Conservation (phyloP, 2,329 filamentous ascomycete species). For the Dactylonectria macrodidyma region DNA sequence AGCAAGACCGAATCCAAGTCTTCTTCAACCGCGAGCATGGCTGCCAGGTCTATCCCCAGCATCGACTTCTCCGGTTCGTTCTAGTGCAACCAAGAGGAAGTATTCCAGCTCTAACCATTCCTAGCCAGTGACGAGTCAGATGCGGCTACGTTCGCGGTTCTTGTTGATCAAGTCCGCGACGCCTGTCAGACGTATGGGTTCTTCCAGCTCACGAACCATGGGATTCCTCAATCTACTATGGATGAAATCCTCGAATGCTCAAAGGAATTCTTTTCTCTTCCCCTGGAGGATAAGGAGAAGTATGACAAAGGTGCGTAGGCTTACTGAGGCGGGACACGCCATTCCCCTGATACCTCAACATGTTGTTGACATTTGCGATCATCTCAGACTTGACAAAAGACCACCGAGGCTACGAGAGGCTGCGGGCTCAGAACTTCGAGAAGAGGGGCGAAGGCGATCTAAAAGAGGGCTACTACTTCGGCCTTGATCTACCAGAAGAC, state of each 20-base stretch:
- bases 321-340: too few species aligned
- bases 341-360: neutral
- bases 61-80: conserved; percentile 27
- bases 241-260: conserved; percentile 16
- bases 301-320: conserved; percentile 18
- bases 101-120: neutral
- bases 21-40: neutral
- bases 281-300: conserved; percentile 19
- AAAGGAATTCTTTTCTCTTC: conserved; percentile 17
- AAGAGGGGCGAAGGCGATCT: conserved; percentile 27
- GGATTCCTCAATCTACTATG: conserved; percentile 20
- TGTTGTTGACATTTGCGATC: neutral
- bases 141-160: neutral
- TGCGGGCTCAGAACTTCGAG: conserved; percentile 32
- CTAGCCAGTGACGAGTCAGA: neutral
- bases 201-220: conserved; percentile 28
- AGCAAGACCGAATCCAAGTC: too few species aligned
- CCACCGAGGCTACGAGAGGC: conserved; percentile 27
- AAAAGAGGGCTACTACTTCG: conserved; percentile 29
- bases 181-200: conserved; percentile 28
- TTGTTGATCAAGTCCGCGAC: conserved; percentile 10
- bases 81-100: neutral
- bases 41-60: conserved; percentile 13
- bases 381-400: conserved; percentile 6
- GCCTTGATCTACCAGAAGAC: conserved; percentile 10